phyloP scores from a whole-genome alignment of 1,139 yeast genomes.

The Nakaseomyces glabratus region DNA sequence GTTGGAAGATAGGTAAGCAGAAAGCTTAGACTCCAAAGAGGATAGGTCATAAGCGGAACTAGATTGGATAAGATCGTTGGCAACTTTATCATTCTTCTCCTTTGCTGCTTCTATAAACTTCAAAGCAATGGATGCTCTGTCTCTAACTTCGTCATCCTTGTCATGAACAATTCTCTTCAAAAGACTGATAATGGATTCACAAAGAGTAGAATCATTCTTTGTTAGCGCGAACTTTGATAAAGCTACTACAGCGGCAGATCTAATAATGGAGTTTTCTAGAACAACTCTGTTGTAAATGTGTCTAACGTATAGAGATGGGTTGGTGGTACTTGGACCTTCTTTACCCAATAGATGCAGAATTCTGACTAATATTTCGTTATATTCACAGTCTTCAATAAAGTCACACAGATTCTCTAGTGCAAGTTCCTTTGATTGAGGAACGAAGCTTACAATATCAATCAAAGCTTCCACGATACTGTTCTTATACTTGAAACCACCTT shows the following conservation, averaged over 20 bases:
- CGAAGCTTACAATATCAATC: constrained; percentile 79
- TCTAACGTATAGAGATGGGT: constrained; percentile 87
- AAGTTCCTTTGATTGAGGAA: constrained; percentile 77
- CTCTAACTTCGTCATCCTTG: constrained; percentile 95
- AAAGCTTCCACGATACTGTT: constrained; percentile 85
- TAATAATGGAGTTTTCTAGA: constrained; percentile 84
- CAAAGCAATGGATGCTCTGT: constrained; percentile 84
- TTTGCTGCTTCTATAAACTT: constrained; percentile 47
- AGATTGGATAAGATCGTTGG: constrained; percentile 51
- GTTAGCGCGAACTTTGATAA: constrained; percentile 83
- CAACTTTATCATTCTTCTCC: constrained; percentile 34
- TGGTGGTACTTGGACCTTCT: constrained; percentile 82
- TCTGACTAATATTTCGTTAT: constrained; percentile 84
- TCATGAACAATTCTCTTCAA: constrained; percentile 74
- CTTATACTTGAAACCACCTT: constrained; percentile 80
- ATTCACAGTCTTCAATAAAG: constrained; percentile 97
- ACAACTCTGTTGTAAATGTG: constrained; percentile 96
- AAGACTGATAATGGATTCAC: constrained; percentile 63
- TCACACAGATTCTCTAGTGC: constrained; percentile 90
- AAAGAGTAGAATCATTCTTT: constrained; percentile 55
- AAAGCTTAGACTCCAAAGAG: constrained; percentile 67
- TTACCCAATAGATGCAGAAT: constrained; percentile 85
- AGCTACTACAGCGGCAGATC: constrained; percentile 93
- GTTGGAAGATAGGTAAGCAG: constrained; percentile 59
- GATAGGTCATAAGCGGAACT: constrained; percentile 63